phyloP scores from a whole-genome alignment of 352 stramenopile species.

The Pythium aphanidermatum region DNA sequence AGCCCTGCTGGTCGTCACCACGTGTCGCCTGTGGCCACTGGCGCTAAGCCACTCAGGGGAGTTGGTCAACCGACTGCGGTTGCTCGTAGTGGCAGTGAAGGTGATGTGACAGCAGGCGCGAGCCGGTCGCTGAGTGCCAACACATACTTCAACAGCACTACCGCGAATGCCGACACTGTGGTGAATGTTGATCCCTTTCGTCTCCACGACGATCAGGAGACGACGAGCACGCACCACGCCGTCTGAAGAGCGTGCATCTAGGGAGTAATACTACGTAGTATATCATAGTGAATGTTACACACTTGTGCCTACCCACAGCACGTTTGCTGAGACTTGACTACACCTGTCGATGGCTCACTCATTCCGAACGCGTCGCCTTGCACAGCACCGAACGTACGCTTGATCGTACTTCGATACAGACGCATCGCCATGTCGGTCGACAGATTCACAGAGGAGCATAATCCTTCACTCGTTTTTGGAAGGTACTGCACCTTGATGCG shows the following conservation, averaged over 20 bases:
- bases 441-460: not conserved
- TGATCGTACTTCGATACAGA: constrained; percentile 9
- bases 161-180: too few species aligned
- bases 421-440: constrained; percentile 7
- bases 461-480: not conserved
- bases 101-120: not conserved
- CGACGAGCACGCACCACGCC: too few species aligned
- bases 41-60: not conserved
- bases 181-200: constrained; percentile 1
- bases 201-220: too few species aligned
- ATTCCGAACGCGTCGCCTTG: constrained; percentile 5
- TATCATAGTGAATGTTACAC: too few species aligned
- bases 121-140: constrained; percentile 4
- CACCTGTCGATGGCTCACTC: too few species aligned
- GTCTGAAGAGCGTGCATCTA: too few species aligned
- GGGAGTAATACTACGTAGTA: too few species aligned
- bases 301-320: too few species aligned
- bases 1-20: not conserved
- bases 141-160: constrained; percentile 8
- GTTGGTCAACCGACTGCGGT: too few species aligned
- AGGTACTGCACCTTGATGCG: constrained; percentile 15
- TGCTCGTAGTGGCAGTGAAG: not conserved
- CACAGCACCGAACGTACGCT: constrained; percentile 10
- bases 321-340: too few species aligned
- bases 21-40: not conserved